phyloP scores from a whole-genome alignment of 495 filamentous ascomycete genomes.

The Lentithecium fluviatile region DNA sequence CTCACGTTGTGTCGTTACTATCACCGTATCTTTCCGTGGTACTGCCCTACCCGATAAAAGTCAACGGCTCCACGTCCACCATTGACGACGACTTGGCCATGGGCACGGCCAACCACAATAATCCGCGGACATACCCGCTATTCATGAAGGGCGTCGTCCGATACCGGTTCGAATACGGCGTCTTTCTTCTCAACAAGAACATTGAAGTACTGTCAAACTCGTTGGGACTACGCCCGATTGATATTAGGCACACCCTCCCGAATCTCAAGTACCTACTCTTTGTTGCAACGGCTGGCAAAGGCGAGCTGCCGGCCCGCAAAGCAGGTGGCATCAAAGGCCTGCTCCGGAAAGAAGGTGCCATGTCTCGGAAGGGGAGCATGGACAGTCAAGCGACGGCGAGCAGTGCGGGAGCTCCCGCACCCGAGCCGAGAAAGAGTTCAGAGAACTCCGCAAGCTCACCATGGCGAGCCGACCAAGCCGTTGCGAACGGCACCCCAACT shows the following conservation, averaged over 20 bases:
- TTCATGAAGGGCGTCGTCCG: conserved; percentile 72
- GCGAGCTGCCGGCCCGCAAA: conserved; percentile 76
- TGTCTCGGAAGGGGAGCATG: conserved; percentile 30
- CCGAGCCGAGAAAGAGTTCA: conserved; percentile 1
- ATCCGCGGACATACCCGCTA: conserved; percentile 55
- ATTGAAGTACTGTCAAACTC: conserved; percentile 79
- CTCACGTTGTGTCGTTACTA: conserved; percentile 71
- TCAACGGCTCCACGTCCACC: conserved; percentile 68
- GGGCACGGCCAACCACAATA: conserved; percentile 22
- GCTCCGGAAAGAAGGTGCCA: conserved; percentile 39
- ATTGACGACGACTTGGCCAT: conserved; percentile 78
- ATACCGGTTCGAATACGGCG: conserved; percentile 90
- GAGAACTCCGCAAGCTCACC: conserved; percentile 4
- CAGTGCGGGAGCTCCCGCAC: conserved; percentile 12
- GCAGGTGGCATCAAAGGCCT: conserved; percentile 72
- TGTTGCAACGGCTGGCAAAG: conserved; percentile 72
- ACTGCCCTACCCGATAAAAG: conserved; percentile 76
- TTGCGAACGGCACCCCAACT: conserved; percentile 8
- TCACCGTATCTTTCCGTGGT: conserved; percentile 78
- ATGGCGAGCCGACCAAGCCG: background rate
- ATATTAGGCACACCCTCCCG: conserved; percentile 85
- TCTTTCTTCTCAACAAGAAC: conserved; percentile 91
- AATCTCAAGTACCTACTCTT: conserved; percentile 93
- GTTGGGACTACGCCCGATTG: conserved; percentile 73
- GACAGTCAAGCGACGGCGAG: conserved; percentile 29